Evolutionary conservation across 2,329 filamentous ascomycete genomes (phyloP).

Genomic region (Talaromyces sp.): DNA sequence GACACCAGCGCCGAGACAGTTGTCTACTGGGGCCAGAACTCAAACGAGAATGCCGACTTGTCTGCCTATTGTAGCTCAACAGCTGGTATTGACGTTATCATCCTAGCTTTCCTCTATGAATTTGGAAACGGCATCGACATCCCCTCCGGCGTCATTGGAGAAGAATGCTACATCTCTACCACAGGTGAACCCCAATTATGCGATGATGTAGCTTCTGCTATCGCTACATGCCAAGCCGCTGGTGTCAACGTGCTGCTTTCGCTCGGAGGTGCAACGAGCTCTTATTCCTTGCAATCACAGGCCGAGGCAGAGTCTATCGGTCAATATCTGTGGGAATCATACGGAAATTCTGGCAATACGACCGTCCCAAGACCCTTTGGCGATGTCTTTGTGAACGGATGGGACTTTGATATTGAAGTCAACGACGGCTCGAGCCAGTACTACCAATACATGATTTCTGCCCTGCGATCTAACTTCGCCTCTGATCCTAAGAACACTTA

Average conservation of each 20-base stretch:
- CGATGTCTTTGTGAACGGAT: constrained; percentile 49
- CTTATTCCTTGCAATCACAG: constrained; percentile 35
- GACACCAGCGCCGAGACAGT: neutral
- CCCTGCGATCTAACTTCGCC: constrained; percentile 43
- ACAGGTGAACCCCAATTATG: constrained; percentile 27
- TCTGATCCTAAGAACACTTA: constrained; percentile 36
- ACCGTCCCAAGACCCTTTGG: constrained; percentile 46
- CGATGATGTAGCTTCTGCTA: constrained; percentile 39
- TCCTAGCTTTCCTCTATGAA: constrained; percentile 44
- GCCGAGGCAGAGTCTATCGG: constrained; percentile 43
- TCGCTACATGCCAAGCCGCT: constrained; percentile 42
- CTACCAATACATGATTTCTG: constrained; percentile 45
- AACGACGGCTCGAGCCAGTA: constrained; percentile 33
- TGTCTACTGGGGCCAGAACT: constrained; percentile 19
- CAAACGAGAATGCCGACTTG: constrained; percentile 11
- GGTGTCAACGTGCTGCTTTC: constrained; percentile 48
- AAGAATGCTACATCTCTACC: constrained; percentile 16
- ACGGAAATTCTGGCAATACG: constrained; percentile 39
- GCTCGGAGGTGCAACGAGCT: constrained; percentile 43
- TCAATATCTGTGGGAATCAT: constrained; percentile 43
- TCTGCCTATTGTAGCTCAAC: constrained; percentile 37
- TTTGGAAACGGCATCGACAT: constrained; percentile 28
- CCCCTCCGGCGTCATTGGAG: constrained; percentile 13
- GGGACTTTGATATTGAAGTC: constrained; percentile 52
- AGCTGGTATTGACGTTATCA: constrained; percentile 44